Conservation (phyloP, 2,329 filamentous ascomycete species). For the Trichoderma sp. region DNA sequence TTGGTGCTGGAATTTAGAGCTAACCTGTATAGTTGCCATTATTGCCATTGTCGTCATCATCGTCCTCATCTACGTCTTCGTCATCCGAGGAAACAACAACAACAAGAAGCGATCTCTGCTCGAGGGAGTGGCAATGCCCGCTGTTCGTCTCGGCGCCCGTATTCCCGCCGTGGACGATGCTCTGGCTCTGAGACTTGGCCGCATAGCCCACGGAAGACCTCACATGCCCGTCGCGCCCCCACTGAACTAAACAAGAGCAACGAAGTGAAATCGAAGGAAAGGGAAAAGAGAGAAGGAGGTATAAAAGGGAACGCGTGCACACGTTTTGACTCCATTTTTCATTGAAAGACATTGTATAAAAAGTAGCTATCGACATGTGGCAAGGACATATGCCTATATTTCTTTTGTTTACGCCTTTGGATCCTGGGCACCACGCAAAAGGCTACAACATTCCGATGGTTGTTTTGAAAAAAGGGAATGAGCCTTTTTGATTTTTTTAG, state of each 20-base stretch:
- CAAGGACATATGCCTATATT: slow-evolving; percentile 17
- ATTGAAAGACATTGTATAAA: slow-evolving; percentile 22
- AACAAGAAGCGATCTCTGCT: slow-evolving; percentile 34
- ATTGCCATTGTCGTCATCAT: slow-evolving; percentile 51
- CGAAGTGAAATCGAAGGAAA: neutral
- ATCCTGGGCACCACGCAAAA: neutral
- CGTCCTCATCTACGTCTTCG: slow-evolving; percentile 48
- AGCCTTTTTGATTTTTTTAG: neutral
- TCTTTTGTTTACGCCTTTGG: slow-evolving; percentile 20
- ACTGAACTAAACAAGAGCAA: neutral
- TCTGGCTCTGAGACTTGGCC: neutral
- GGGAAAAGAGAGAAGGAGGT: neutral
- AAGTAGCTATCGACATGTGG: slow-evolving; percentile 21
- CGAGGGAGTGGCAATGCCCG: slow-evolving; percentile 17
- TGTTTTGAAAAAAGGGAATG: neutral
- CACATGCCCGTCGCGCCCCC: slow-evolving; percentile 8
- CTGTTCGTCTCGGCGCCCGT: neutral
- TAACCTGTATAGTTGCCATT: slow-evolving; percentile 47
- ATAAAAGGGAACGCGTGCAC: neutral
- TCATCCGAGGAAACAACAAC: slow-evolving; percentile 35
- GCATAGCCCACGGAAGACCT: neutral
- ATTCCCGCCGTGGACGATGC: neutral
- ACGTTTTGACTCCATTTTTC: slow-evolving; percentile 13
- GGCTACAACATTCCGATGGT: slow-evolving; percentile 4
- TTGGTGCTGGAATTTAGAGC: neutral